A percentile compares a stretch with the other conserved stretches of the same genome.
phyloP scores from a whole-genome alignment of 2,329 filamentous ascomycete species.

The Beauveria medogensis region DNA sequence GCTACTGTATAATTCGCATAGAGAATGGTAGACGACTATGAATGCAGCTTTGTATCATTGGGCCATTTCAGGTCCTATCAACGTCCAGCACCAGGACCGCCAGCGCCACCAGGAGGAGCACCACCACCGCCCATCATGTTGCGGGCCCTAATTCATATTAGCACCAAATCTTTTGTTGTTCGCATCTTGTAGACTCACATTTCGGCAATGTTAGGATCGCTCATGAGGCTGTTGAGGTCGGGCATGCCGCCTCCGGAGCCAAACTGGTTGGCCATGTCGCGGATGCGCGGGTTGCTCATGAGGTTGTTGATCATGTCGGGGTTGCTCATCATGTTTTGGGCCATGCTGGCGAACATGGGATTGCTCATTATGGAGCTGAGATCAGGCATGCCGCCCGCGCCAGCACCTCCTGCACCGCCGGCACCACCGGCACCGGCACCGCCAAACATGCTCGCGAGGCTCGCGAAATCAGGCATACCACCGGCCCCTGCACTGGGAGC shows the following conservation, averaged over 20 bases:
- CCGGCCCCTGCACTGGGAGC: conserved; percentile 43
- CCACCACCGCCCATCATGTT: conserved; percentile 38
- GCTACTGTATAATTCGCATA: background rate
- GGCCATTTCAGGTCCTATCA: background rate
- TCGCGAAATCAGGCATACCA: conserved; percentile 64
- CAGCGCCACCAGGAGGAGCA: conserved; percentile 19
- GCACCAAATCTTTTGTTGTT: background rate
- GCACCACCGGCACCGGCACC: conserved; percentile 52
- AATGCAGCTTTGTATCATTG: background rate
- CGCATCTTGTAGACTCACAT: conserved; percentile 57
- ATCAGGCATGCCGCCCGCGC: conserved; percentile 78
- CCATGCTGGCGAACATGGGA: conserved; percentile 97
- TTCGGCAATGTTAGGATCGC: conserved; percentile 82
- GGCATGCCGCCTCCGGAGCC: conserved; percentile 77
- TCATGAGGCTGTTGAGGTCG: conserved; percentile 78
- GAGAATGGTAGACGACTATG: background rate
- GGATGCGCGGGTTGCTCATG: conserved; percentile 86
- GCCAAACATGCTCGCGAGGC: conserved; percentile 66
- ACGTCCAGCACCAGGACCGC: conserved; percentile 20
- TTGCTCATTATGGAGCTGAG: conserved; percentile 85
- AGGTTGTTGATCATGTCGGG: conserved; percentile 84
- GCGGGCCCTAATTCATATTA: conserved; percentile 28
- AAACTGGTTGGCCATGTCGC: conserved; percentile 80
- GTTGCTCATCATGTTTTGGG: conserved; percentile 95
- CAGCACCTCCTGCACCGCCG: conserved; percentile 50